These are phyloP conservation scores for Fagus sylvatica DNA, from an alignment of 306 rosid species.

Conservation along the genomic window DNA sequence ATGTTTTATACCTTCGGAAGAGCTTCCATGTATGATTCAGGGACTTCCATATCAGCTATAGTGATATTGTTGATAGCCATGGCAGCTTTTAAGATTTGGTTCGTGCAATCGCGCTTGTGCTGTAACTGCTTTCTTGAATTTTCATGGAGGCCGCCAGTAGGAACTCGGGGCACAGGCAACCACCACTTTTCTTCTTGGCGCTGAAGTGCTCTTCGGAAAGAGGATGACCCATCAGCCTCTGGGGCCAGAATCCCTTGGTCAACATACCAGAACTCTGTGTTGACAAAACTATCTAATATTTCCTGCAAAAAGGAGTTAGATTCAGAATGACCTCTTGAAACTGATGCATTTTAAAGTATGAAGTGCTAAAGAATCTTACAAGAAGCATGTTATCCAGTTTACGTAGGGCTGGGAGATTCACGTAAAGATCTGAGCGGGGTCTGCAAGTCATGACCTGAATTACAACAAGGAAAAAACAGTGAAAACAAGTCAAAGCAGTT, in stretches of 20 bases:
- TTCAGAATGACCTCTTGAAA: slow-evolving; percentile 31
- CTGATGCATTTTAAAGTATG: slow-evolving; percentile 1
- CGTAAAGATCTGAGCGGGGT: slow-evolving; percentile 87
- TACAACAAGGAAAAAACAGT: slow-evolving; percentile 19
- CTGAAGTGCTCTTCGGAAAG: slow-evolving; percentile 69
- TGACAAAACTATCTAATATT: slow-evolving; percentile 67
- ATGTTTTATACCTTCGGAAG: slow-evolving; percentile 72
- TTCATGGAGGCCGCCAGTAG: slow-evolving; percentile 78
- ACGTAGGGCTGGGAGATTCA: slow-evolving; percentile 87
- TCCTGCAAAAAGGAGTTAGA: slow-evolving; percentile 51
- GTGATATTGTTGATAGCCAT: slow-evolving; percentile 82
- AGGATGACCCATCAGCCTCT: slow-evolving; percentile 66
- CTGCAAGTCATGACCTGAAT: slow-evolving; percentile 89
- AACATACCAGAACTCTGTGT: slow-evolving; percentile 89
- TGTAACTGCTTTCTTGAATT: slow-evolving; percentile 71
- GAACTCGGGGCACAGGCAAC: slow-evolving; percentile 94
- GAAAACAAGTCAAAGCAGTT: not conserved
- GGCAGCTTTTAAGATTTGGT: slow-evolving; percentile 85
- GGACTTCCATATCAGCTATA: slow-evolving; percentile 84
- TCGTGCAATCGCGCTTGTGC: slow-evolving; percentile 86
- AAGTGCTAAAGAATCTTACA: slow-evolving; percentile 53
- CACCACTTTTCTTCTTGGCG: slow-evolving; percentile 97
- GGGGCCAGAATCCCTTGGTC: slow-evolving; percentile 84
- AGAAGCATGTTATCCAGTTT: slow-evolving; percentile 98
- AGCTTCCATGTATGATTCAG: slow-evolving; percentile 79